Conservation (phyloP, 805 yeast species). For the Monosporozyma aerobia region DNA sequence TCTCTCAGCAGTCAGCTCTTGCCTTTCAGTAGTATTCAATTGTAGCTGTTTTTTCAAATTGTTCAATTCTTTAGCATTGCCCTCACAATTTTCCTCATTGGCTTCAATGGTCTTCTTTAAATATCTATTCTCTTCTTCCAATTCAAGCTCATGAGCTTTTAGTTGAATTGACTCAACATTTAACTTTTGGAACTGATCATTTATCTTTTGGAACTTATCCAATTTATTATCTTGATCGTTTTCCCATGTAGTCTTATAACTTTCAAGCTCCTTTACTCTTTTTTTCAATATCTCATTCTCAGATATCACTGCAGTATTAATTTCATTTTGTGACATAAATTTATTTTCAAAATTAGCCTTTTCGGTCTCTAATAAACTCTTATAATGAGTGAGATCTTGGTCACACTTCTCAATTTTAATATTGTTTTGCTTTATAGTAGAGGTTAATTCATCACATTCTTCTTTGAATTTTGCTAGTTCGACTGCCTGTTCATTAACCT, state of each 20-base stretch:
- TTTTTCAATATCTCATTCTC: conserved; percentile 23
- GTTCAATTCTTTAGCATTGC: conserved; percentile 12
- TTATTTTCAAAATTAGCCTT: conserved; percentile 29
- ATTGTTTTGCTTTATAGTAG: background rate
- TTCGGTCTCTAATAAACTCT: conserved; percentile 10
- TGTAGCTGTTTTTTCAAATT: conserved; percentile 14
- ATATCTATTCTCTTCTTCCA: conserved; percentile 22
- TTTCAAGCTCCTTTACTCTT: conserved; percentile 15
- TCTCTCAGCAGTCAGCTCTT: conserved; percentile 16
- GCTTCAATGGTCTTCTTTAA: conserved; percentile 14
- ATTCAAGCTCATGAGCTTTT: conserved; percentile 22
- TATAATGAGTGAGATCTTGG: background rate
- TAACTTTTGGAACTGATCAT: conserved; percentile 26
- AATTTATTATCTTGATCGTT: conserved; percentile 12
- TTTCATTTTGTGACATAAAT: conserved; percentile 30
- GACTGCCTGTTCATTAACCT: conserved; percentile 7
- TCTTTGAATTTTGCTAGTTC: conserved; percentile 10
- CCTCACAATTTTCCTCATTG: conserved; percentile 12
- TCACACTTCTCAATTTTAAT: conserved; percentile 1
- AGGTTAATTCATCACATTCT: background rate
- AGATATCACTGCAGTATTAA: conserved; percentile 23
- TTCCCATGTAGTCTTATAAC: conserved; percentile 11
- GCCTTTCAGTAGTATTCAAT: conserved; percentile 15
- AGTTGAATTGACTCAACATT: conserved; percentile 24
- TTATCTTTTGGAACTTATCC: conserved; percentile 15